Percentiles rank a stretch among this genome's conserved stretches.
Evolutionary conservation across 2,329 filamentous ascomycete genomes (phyloP).

Genomic region (Beauveria rudraprayagi): DNA sequence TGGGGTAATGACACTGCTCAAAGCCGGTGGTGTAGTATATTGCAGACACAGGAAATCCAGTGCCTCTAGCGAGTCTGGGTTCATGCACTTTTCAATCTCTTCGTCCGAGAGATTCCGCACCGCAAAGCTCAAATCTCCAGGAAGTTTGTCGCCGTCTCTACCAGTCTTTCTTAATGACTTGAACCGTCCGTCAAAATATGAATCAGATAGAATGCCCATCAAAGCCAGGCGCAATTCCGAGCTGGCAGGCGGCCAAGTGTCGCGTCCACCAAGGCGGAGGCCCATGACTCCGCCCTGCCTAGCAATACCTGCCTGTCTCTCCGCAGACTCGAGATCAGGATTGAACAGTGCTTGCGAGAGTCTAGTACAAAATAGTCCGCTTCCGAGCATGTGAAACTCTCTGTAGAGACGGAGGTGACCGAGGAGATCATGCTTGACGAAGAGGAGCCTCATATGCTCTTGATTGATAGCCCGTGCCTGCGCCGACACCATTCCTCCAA

Average conservation of each 20-base stretch:
- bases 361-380: constrained; percentile 73
- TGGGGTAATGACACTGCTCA: constrained; percentile 67
- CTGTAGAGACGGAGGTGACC: constrained; percentile 67
- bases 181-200: constrained; percentile 37
- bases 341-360: constrained; percentile 81
- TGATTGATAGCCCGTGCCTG: constrained; percentile 73
- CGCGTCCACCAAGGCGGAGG: constrained; percentile 69
- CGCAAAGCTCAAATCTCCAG: constrained; percentile 70
- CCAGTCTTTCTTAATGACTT: constrained; percentile 24
- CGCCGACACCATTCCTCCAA: constrained; percentile 62
- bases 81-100: constrained; percentile 76
- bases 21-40: constrained; percentile 66
- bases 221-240: constrained; percentile 86
- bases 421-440: constrained; percentile 62
- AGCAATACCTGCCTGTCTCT: constrained; percentile 61
- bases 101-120: constrained; percentile 71
- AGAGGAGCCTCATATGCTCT: constrained; percentile 67
- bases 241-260: constrained; percentile 87
- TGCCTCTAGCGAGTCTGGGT: constrained; percentile 74
- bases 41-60: constrained; percentile 88
- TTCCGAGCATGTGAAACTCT: constrained; percentile 75
- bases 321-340: constrained; percentile 70
- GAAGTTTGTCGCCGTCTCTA: constrained; percentile 32
- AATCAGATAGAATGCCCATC: constrained; percentile 76
- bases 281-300: constrained; percentile 68